Percentiles rank a stretch among this genome's conserved stretches.
Conservation (phyloP, 75 land plant genomes). For the Picea glauca region DNA sequence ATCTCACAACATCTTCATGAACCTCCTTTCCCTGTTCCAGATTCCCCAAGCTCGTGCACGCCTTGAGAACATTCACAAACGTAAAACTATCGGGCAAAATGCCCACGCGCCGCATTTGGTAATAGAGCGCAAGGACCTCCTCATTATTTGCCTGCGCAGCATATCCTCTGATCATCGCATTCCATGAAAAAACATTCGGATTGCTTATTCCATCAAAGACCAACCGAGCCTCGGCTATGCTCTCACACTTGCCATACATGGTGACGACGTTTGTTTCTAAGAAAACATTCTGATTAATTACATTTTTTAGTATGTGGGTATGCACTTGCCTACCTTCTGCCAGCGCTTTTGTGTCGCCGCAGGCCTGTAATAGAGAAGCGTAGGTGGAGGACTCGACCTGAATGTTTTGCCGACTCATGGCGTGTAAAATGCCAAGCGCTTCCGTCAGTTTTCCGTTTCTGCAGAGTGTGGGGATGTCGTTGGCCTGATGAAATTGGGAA, state of each 20-base stretch:
- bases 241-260: conserved; percentile 29
- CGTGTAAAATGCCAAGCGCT: not conserved
- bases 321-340: conserved; percentile 36
- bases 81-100: conserved; percentile 39
- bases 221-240: conserved; percentile 20
- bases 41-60: conserved; percentile 24
- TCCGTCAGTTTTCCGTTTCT: not conserved
- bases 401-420: not conserved
- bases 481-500: not conserved
- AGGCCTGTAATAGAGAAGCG: conserved; percentile 46
- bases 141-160: conserved; percentile 21
- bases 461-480: not conserved
- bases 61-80: conserved; percentile 41
- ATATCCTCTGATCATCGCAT: conserved; percentile 44
- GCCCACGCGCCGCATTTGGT: conserved; percentile 19
- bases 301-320: conserved; percentile 27
- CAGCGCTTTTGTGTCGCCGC: conserved; percentile 20
- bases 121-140: conserved; percentile 29
- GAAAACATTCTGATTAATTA: conserved; percentile 19
- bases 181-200: conserved; percentile 62
- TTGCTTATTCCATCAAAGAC: conserved; percentile 45
- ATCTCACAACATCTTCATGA: conserved; percentile 32
- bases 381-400: conserved; percentile 23
- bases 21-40: conserved; percentile 22
- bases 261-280: conserved; percentile 46